These are phyloP conservation scores for Geotrichum cucujoidarum DNA, from an alignment of 1,139 yeast genomes.

Conservation along the genomic window DNA sequence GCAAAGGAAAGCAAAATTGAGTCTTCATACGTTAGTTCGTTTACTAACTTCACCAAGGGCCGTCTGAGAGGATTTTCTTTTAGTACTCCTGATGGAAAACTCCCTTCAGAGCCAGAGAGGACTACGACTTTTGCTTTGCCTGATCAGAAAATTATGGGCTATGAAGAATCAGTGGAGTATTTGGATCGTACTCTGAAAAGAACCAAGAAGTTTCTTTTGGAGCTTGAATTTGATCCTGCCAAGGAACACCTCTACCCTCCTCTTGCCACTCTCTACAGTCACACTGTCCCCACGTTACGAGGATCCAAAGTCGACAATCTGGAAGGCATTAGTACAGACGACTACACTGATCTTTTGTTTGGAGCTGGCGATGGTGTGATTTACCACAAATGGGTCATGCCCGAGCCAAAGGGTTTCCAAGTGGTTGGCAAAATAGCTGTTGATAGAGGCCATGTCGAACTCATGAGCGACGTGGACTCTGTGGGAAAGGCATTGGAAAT, in stretches of 20 bases:
- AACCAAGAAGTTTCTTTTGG: constrained; percentile 54
- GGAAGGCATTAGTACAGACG: constrained; percentile 65
- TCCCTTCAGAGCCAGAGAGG: background rate
- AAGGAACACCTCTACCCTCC: constrained; percentile 63
- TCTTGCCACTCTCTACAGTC: constrained; percentile 72
- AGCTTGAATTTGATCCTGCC: constrained; percentile 51
- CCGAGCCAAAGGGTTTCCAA: constrained; percentile 62
- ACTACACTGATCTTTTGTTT: constrained; percentile 68
- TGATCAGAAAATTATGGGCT: constrained; percentile 36
- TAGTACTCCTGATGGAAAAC: background rate
- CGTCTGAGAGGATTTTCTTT: constrained; percentile 5
- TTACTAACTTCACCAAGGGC: constrained; percentile 5
- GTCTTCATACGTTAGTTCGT: constrained; percentile 1
- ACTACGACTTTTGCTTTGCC: constrained; percentile 17
- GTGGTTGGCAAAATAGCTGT: constrained; percentile 66
- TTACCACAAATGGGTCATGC: constrained; percentile 76
- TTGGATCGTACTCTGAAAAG: constrained; percentile 55
- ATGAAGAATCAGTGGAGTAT: constrained; percentile 61
- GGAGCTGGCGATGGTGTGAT: constrained; percentile 95
- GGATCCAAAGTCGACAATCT: constrained; percentile 61
- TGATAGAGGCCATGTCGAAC: constrained; percentile 69
- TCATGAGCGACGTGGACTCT: constrained; percentile 67
- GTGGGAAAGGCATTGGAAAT: constrained; percentile 68
- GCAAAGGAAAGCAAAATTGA: constrained; percentile 16
- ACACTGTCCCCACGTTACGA: constrained; percentile 76